Percentiles rank a stretch among this genome's conserved stretches.
phyloP scores from a whole-genome alignment of 805 yeast genomes.

The Nematodospora valgi region DNA sequence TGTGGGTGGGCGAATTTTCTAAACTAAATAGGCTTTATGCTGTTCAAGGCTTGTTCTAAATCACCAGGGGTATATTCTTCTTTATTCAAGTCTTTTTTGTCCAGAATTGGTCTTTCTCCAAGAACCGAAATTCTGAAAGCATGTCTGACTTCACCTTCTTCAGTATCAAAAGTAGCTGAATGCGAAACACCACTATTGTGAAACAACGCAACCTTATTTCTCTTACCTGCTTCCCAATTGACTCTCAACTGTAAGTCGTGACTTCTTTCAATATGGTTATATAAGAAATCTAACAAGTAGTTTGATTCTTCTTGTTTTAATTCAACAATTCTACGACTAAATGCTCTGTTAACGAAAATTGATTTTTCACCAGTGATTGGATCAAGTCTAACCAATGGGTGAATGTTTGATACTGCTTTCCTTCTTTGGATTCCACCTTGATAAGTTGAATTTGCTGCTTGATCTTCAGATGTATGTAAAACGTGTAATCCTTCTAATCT shows the following conservation, averaged over 20 bases:
- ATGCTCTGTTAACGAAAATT: constrained; percentile 55
- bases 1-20: neutral
- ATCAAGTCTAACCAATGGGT: constrained; percentile 69
- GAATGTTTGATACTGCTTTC: constrained; percentile 57
- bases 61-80: constrained; percentile 34
- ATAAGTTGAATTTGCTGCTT: constrained; percentile 53
- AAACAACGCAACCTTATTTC: constrained; percentile 67
- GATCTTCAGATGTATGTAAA: constrained; percentile 67
- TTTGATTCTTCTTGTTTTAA: constrained; percentile 71
- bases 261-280: constrained; percentile 47
- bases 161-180: constrained; percentile 72
- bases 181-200: constrained; percentile 73
- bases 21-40: constrained; percentile 11
- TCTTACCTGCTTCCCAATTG: constrained; percentile 52
- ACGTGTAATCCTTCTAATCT: constrained; percentile 61
- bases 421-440: constrained; percentile 67
- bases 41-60: constrained; percentile 24
- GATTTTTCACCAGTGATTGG: constrained; percentile 67
- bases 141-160: constrained; percentile 62
- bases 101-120: constrained; percentile 65
- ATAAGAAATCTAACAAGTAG: constrained; percentile 54
- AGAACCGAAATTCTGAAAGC: constrained; percentile 71
- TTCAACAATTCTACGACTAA: constrained; percentile 66
- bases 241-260: constrained; percentile 69
- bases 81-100: constrained; percentile 36